Base-by-base conservation (phyloP, 441 rosid species). In the Croton laevigatus region DNA sequence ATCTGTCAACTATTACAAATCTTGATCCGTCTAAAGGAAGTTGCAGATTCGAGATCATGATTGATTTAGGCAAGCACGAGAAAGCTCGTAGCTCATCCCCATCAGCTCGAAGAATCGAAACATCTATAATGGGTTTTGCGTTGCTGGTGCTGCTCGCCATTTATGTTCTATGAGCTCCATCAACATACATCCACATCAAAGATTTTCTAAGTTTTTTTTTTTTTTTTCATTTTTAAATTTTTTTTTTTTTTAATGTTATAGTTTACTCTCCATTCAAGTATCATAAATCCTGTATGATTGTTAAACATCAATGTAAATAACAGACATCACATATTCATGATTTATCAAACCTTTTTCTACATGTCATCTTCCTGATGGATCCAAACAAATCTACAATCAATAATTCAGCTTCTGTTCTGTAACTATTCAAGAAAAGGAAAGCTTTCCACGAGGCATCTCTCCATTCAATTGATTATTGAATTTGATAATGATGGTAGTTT, bases 41-140 rank as follows among this genome's bases (percentile, higher is more conserved):
- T 12, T 92, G 96, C 73, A 72, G 85, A 70, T 90, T 78, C 52
- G 87, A 87, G 79, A 78, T 92, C 68, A 84, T 87, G 86, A 90
- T 92, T 19, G 90, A 87, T 71, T 49, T 75, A 17, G 75, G 77
- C 9, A 86, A 73, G 58, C 90, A 85, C 2, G 82, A 78, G 71
- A 57, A 44, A 8, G 34, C 32, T 19, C 20, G 59, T 78, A 8
- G 42, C 80, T 8, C 7, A 44, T 3, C 38, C 69, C 63, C 74
- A 0, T 62, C 53, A 2, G 80, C 79, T 3, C 74, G 59, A 60
- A 75, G 73, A 71, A 60, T 51, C 12, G 71, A 59, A 46, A 37
- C 51, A 55, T 42, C 74, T 3, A 55, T 57, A 6, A 12, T 71
- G 58, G 58, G 66, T 40, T 58, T 83, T 65, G 0, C 70, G 5